Conservation (phyloP, 2,329 filamentous ascomycete genomes). For the Ambrosiella beaveri region DNA sequence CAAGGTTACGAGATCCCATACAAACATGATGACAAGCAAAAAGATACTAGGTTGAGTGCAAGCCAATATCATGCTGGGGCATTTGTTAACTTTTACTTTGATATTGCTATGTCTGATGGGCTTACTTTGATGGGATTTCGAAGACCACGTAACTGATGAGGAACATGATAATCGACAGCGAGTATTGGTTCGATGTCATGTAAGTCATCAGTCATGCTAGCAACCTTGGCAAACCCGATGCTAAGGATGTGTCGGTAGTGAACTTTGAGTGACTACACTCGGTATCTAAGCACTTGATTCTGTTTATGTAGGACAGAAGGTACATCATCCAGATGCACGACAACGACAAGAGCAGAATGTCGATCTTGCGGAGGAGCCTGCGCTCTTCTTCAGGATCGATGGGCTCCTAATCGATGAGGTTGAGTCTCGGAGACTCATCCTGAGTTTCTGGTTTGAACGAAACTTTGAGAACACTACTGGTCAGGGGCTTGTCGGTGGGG, state of each 20-base stretch:
- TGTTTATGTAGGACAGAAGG: not conserved
- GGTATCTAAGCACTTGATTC: not conserved
- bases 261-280: no score
- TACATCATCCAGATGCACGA: not conserved
- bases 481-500: no score
- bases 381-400: not conserved
- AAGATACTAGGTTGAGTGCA: not conserved
- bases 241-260: not conserved
- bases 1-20: not conserved
- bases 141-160: not conserved
- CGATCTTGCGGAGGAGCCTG: not conserved
- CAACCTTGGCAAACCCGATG: not conserved
- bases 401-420: not conserved
- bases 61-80: not conserved
- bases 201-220: constrained; percentile 12
- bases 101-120: not conserved
- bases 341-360: not conserved
- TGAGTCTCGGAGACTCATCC: not conserved
- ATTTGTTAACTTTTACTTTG: not conserved
- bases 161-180: not conserved
- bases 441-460: not conserved
- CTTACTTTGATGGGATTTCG: not conserved
- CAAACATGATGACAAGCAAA: not conserved
- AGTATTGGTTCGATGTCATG: not conserved
- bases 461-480: no score